Evolutionary conservation across 495 filamentous ascomycete genomes (phyloP).

Genomic region (Aspergillus asperescens): DNA sequence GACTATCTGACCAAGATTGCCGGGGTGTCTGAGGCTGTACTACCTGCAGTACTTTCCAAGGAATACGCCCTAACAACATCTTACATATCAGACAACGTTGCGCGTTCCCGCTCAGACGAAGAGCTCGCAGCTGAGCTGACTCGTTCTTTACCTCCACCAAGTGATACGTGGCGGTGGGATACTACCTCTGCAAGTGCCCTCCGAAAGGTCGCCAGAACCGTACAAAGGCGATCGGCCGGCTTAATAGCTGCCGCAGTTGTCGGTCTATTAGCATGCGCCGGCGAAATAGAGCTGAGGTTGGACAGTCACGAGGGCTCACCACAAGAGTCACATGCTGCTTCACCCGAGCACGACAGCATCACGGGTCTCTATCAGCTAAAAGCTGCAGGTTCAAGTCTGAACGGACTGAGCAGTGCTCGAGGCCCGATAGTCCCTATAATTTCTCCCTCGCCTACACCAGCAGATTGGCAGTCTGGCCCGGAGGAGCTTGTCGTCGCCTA

Average conservation of each 20-base stretch:
- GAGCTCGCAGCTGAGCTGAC: slow-evolving; percentile 48
- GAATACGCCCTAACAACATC: slow-evolving; percentile 64
- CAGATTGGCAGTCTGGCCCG: slow-evolving; percentile 44
- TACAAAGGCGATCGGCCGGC: slow-evolving; percentile 65
- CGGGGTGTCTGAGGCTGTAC: slow-evolving; percentile 27
- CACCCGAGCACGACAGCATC: slow-evolving; percentile 27
- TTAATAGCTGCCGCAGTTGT: slow-evolving; percentile 66
- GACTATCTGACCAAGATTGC: slow-evolving; percentile 54
- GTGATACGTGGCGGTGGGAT: slow-evolving; percentile 55
- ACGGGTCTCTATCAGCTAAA: slow-evolving; percentile 9
- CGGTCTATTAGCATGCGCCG: slow-evolving; percentile 60
- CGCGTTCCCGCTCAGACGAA: slow-evolving; percentile 41
- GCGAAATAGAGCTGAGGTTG: slow-evolving; percentile 53
- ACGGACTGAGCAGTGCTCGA: slow-evolving; percentile 16
- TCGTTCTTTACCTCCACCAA: slow-evolving; percentile 47
- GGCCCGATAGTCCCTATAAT: slow-evolving; percentile 45
- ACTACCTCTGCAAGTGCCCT: slow-evolving; percentile 49
- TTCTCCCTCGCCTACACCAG: slow-evolving; percentile 29
- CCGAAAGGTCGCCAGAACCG: slow-evolving; percentile 55
- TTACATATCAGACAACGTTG: slow-evolving; percentile 61
- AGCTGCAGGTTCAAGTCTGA: not conserved
- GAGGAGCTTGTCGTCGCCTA: slow-evolving; percentile 71
- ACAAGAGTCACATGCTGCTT: slow-evolving; percentile 22
- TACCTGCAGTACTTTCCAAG: slow-evolving; percentile 55
- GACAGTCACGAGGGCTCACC: slow-evolving; percentile 40